Base-by-base conservation (phyloP, 208 protist genomes). In the Strigomonas culicis region DNA sequence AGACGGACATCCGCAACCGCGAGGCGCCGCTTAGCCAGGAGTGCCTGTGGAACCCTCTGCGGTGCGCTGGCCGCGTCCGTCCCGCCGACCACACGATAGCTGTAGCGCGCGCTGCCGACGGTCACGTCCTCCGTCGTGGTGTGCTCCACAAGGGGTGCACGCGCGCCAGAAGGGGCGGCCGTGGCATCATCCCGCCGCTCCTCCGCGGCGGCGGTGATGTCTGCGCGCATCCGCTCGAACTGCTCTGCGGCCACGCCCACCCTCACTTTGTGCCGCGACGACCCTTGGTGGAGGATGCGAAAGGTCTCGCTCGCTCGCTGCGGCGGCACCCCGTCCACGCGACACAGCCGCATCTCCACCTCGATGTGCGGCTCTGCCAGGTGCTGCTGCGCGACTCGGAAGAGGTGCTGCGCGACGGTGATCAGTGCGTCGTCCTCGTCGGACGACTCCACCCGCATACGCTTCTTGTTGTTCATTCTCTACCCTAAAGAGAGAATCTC, bases 281-380 rank as follows among this genome's bases (percentile, higher is more conserved):
- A 8, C n/a, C 13, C 32, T 22, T 34, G 32, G 36, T 27, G 10
- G 11, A 17, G 41, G 28, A 32, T 44, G 0, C 17, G 31, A 2
- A n/a, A 13, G 17, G 2, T 46, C 15, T 6, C n/a, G 22, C 1
- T 7, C 50, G 4, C 4, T 22, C 22, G 22, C 28, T 36, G 25
- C 15, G 66, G 60, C 17, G 31, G 27, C 0, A 59, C 57, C 13
- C 44, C 63, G 56, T 44, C 56, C 41, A 88, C 70, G 13, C 44
- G 60, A 55, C 86, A 90, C 13, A 94, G 65, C 2, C 88, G 84
- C 11, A 81, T 70, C 66, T 94, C 84, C 21, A 94, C 59, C 68
- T 94, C 88, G 24, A 91, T 25, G 32, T 75, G 55, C 10, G 60
- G 36, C n/a, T 70, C 63, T 1, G 30, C 65, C 21, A 65, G 55